Evolutionary conservation across 148 eudicot species (phyloP), one percentile per base, ranked within the genome.

Genomic region (Persicaria tinctoria): DNA sequence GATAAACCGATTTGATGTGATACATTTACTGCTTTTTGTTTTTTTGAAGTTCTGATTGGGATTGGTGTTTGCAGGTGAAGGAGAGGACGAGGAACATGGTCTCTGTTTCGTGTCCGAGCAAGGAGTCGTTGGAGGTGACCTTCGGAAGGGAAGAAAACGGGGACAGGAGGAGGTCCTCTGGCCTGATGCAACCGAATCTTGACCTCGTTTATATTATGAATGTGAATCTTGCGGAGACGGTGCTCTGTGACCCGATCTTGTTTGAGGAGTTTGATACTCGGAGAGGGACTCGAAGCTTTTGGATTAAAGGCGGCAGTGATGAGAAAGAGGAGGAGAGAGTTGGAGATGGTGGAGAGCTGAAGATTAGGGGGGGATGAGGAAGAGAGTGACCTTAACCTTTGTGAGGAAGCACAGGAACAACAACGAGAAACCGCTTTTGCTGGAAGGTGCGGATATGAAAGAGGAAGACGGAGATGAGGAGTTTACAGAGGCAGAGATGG

Each of bases 41-140:
- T 5, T 6, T 73, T 81, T 20, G 78, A 23, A 23, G 27, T 23
- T 23, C 73, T 76, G 27, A 23, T 78, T 91, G 98, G 97, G 91
- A 53, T 78, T 80, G 27, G 27, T 23, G 27, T 23, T 23, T 23
- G 27, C 27, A 23, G 27, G 27, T 23, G 27, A 23, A 23, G 55
- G 86, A 84, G 76, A 86, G 78, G 74, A 85, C 85, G 23, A 85
- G 82, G 70, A 70, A 75, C 48, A 86, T 77, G 38, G 83, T 94
- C 7, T 77, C 92, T 3, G 86, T 94, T 76, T 80, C 85, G 73
- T 94, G 44, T 63, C 98, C 98, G 8, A 94, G 97, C 81, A 74
- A 54, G 68, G 49, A 71, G 20, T 90, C 97, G 2, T 74, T 94
- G 5, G 69, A 72, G 44, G 80, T 46, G 14, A 89, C 83, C 72